These are phyloP conservation scores for Pleoardoris graminearum DNA, from an alignment of 2,329 filamentous ascomycete genomes.

Conservation along the genomic window DNA sequence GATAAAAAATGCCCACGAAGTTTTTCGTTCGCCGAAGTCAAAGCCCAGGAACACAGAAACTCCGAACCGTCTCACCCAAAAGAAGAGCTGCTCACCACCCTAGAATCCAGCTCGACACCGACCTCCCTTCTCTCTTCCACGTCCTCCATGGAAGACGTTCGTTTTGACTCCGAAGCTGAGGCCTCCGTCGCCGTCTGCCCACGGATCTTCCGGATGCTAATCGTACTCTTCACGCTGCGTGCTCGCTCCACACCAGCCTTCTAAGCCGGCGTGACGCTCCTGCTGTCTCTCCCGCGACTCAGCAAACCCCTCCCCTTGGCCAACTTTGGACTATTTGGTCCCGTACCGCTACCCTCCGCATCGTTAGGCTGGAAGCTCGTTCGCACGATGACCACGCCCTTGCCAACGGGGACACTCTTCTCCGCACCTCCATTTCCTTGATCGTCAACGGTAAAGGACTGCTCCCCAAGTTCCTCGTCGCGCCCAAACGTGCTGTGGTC, in stretches of 20 bases:
- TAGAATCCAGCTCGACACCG: neutral
- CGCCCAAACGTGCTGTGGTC: conserved; percentile 83
- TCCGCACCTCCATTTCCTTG: conserved; percentile 64
- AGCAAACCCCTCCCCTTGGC: conserved; percentile 50
- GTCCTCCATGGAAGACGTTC: neutral
- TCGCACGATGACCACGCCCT: conserved; percentile 71
- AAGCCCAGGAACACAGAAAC: neutral
- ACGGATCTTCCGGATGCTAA: neutral
- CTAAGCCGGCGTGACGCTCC: conserved; percentile 28
- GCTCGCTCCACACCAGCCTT: neutral
- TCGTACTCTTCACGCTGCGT: neutral
- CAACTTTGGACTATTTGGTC: conserved; percentile 40
- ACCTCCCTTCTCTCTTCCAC: neutral
- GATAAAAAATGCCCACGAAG: neutral
- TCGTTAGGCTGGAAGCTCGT: conserved; percentile 68
- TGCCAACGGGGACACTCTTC: conserved; percentile 74
- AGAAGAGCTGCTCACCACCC: neutral
- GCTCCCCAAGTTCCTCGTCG: conserved; percentile 82
- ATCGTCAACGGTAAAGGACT: conserved; percentile 90
- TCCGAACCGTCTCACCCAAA: neutral
- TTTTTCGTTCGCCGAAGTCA: neutral
- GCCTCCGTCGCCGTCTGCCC: neutral
- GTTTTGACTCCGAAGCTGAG: neutral
- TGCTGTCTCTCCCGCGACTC: conserved; percentile 46
- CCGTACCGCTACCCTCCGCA: conserved; percentile 4